Evolutionary conservation across 2,329 filamentous ascomycete genomes (phyloP), one percentile per base, ranked within the genome.

Genomic region (Emmonsiellopsis sp.): DNA sequence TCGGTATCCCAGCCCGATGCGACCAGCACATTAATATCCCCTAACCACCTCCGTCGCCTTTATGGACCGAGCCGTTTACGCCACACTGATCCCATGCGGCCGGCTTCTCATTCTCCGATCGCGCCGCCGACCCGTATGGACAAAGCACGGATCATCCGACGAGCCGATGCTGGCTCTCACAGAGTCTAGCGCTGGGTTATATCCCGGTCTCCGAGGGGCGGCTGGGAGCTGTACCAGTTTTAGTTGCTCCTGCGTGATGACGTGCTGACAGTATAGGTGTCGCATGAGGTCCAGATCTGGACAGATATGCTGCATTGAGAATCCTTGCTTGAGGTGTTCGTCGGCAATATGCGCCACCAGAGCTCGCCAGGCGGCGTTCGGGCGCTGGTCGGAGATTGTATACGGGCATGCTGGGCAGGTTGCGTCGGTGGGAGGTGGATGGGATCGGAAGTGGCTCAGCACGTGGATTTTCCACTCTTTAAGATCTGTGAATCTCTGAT

Each of bases 251-350:
- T 69, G 67, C 10, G 65, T 69, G 55, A 76, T 74, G 51, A 76
- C 64, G 32, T 70, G 65, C 51, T 65, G 58, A 15, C 65, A 65
- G 56, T 72, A 75, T 53, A 76, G 66, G 60, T 73, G 73, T 50
- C 68, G 69, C 72, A 75, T 73, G 11, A 75, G 61, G 55, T 70
- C 68, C 47, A 75, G 73, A 55, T 73, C 72, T 6, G 71, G 67
- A 44, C 68, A 64, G 47, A 67, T 70, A 5, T 67, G 66, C 2
- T 70, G 68, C 7, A 74, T 63, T 16, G 68, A 67, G 40, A 74
- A 67, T 13, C 73, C 72, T 8, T 63, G 60, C 38, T 68, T 66
- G 51, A 72, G 73, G 58, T 76, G 73, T 13, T 62, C 63, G 50
- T 62, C 59, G 11, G 65, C 69, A 54, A 75, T 66, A 54, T 76